A percentile compares a stretch with the other conserved stretches of the same genome.
Evolutionary conservation across 2,329 filamentous ascomycete species (phyloP).

Genomic region (Fusarium kyushuense): DNA sequence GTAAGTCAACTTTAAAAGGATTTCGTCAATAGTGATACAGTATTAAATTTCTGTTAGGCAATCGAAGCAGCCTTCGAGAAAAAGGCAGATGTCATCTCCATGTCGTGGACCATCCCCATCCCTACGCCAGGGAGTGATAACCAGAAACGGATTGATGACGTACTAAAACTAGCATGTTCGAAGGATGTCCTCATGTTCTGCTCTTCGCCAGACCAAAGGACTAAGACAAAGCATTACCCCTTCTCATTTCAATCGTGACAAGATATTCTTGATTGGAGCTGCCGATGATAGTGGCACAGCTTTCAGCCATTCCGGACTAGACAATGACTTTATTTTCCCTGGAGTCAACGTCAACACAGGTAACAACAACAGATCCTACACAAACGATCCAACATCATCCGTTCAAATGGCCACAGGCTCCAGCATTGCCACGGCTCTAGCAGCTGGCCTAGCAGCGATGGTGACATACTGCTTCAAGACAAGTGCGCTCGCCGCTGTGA

Average conservation of each 20-base stretch:
- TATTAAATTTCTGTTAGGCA: too few relatives aligned
- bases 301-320: not conserved
- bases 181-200: constrained; percentile 26
- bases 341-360: not conserved
- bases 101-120: constrained; percentile 30
- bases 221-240: constrained; percentile 12
- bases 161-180: not conserved
- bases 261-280: constrained; percentile 23
- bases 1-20: too few relatives aligned
- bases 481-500: too few relatives aligned
- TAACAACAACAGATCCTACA: not conserved
- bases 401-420: too few relatives aligned
- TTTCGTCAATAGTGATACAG: too few relatives aligned
- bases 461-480: too few relatives aligned
- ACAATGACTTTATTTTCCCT: constrained; percentile 9
- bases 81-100: constrained; percentile 27
- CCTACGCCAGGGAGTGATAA: not conserved
- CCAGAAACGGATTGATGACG: not conserved
- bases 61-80: constrained; percentile 25
- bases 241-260: not conserved
- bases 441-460: too few relatives aligned
- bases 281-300: constrained; percentile 18
- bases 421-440: too few relatives aligned
- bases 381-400: not conserved
- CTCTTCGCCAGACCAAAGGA: constrained; percentile 12